Conservation (phyloP, 495 filamentous ascomycete species). For the Aspergillus diversus region DNA sequence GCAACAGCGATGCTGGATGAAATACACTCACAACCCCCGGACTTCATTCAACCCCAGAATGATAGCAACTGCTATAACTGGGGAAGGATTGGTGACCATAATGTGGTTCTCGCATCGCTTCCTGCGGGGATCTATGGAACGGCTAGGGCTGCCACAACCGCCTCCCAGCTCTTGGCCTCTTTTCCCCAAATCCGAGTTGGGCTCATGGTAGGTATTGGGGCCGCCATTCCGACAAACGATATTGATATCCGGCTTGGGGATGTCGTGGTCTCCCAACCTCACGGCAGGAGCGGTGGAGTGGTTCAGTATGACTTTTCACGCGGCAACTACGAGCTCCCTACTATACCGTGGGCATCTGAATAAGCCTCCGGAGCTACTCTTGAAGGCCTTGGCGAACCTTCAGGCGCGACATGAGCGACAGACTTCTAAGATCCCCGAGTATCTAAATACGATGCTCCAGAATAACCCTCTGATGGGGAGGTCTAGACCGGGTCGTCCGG, state of each 20-base stretch:
- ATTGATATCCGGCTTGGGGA: conserved; percentile 44
- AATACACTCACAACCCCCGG: too few species aligned
- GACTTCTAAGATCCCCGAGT: conserved; percentile 24
- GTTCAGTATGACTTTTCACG: background rate
- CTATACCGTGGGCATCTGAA: conserved; percentile 21
- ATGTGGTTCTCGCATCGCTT: too few species aligned
- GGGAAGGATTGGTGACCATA: too few species aligned
- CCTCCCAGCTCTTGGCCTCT: too few species aligned
- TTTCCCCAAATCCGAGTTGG: too few species aligned
- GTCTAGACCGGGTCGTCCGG: background rate
- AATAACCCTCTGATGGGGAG: conserved; percentile 21
- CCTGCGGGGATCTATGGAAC: too few species aligned
- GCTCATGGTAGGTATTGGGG: too few species aligned
- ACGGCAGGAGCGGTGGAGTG: background rate
- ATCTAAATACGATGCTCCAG: conserved; percentile 25
- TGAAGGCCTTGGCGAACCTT: conserved; percentile 27
- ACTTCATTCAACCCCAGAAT: too few species aligned
- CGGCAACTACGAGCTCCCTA: background rate
- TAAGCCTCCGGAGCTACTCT: conserved; percentile 25
- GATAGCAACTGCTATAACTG: too few species aligned
- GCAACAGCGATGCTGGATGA: too few species aligned
- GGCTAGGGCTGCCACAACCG: too few species aligned
- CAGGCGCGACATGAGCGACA: conserved; percentile 26
- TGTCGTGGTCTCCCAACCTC: conserved; percentile 29
- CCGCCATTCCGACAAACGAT: too few species aligned